Evolutionary conservation across 805 yeast species (phyloP).

Genomic region (Ogataea angusta): DNA sequence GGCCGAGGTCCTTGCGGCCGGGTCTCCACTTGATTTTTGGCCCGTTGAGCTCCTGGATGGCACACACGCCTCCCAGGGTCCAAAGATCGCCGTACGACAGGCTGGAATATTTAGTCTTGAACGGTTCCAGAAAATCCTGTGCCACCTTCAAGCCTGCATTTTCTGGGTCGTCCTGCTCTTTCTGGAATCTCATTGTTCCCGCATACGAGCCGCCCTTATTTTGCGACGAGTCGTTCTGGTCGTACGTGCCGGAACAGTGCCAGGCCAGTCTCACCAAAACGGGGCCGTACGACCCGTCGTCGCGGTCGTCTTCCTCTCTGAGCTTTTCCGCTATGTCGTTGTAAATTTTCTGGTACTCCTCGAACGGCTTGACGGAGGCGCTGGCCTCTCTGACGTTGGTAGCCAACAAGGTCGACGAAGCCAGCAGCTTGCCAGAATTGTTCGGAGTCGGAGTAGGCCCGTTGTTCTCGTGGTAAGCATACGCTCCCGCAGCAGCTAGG

Average conservation of each 20-base stretch:
- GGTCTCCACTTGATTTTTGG: slow-evolving; percentile 59
- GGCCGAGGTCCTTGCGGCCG: slow-evolving; percentile 41
- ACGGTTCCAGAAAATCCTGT: slow-evolving; percentile 52
- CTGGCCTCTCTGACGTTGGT: slow-evolving; percentile 34
- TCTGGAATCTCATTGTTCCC: slow-evolving; percentile 49
- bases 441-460: slow-evolving; percentile 14
- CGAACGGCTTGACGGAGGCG: slow-evolving; percentile 32
- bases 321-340: slow-evolving; percentile 68
- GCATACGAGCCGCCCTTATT: slow-evolving; percentile 47
- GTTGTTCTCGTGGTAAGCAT: slow-evolving; percentile 19
- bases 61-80: slow-evolving; percentile 68
- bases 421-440: slow-evolving; percentile 10
- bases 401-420: slow-evolving; percentile 33
- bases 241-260: slow-evolving; percentile 50
- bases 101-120: slow-evolving; percentile 55
- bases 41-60: slow-evolving; percentile 62
- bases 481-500: slow-evolving; percentile 29
- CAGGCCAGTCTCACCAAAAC: slow-evolving; percentile 45
- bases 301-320: slow-evolving; percentile 52
- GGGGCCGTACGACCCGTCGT: slow-evolving; percentile 59
- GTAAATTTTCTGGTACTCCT: slow-evolving; percentile 64
- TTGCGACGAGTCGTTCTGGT: slow-evolving; percentile 40
- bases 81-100: slow-evolving; percentile 65
- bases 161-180: slow-evolving; percentile 49
- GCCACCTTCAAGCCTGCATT: slow-evolving; percentile 53